Conservation (phyloP, 805 yeast species). For the Suhomyces tanzawaensis region DNA sequence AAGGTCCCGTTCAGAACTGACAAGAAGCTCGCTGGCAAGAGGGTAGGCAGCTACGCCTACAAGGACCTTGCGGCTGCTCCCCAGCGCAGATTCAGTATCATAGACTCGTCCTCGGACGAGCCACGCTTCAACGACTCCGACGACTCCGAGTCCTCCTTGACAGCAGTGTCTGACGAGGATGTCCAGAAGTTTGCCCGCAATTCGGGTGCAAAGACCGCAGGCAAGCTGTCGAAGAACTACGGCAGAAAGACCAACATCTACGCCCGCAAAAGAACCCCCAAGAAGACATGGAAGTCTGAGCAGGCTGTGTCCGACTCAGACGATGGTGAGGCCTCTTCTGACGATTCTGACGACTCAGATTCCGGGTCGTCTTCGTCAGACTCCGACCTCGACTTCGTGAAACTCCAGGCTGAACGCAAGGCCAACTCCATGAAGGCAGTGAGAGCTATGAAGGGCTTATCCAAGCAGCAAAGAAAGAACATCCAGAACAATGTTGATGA, state of each 20-base stretch:
- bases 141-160: constrained; percentile 40
- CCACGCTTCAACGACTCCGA: constrained; percentile 16
- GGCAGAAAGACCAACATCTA: constrained; percentile 5
- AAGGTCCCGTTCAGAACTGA: constrained; percentile 9
- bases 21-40: constrained; percentile 26
- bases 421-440: constrained; percentile 53
- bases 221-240: constrained; percentile 5
- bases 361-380: constrained; percentile 50
- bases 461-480: constrained; percentile 13
- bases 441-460: constrained; percentile 24
- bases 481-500: not conserved
- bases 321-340: constrained; percentile 27
- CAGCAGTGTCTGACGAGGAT: constrained; percentile 35
- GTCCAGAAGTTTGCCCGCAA: constrained; percentile 11
- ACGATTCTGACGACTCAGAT: constrained; percentile 31
- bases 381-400: constrained; percentile 69
- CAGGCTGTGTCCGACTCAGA: constrained; percentile 18
- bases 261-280: constrained; percentile 22
- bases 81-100: constrained; percentile 34
- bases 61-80: constrained; percentile 2
- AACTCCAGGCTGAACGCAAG: constrained; percentile 66
- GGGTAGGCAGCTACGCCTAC: constrained; percentile 21
- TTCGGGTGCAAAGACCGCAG: constrained; percentile 11
- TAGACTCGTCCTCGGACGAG: constrained; percentile 24
- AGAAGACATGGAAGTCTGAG: constrained; percentile 25